Conservation (phyloP, 1,139 yeast species). For the Diutina scorzettiae region DNA sequence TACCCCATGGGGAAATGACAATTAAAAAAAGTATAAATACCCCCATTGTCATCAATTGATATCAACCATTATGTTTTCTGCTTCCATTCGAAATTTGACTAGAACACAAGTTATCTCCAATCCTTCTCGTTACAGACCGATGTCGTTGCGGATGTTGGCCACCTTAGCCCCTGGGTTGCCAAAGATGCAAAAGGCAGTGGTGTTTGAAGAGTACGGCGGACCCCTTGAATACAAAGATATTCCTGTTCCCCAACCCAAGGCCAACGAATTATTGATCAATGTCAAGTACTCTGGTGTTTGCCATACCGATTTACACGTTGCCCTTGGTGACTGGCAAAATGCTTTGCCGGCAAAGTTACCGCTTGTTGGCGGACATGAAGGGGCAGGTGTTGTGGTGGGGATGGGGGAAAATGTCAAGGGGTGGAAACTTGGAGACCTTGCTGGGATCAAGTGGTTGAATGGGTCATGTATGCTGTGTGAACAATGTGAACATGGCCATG, state of each 20-base stretch:
- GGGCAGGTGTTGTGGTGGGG: slow-evolving; percentile 12
- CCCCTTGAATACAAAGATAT: slow-evolving; percentile 12
- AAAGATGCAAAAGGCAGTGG: slow-evolving; percentile 11
- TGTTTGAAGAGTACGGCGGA: slow-evolving; percentile 11
- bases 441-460: slow-evolving; percentile 13
- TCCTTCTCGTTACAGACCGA: background rate
- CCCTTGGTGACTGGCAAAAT: slow-evolving; percentile 12
- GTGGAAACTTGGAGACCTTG: slow-evolving; percentile 12
- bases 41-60: no score
- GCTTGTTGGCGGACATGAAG: slow-evolving; percentile 12
- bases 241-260: slow-evolving; percentile 11
- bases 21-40: no score
- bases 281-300: slow-evolving; percentile 12
- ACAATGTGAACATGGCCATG: slow-evolving; percentile 11
- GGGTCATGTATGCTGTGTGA: slow-evolving; percentile 12
- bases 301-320: slow-evolving; percentile 12
- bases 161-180: slow-evolving; percentile 8
- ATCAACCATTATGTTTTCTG: no score
- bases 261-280: slow-evolving; percentile 11
- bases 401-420: slow-evolving; percentile 11
- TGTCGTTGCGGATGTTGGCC: slow-evolving; percentile 2
- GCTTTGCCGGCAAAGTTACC: slow-evolving; percentile 8
- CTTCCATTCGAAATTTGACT: background rate
- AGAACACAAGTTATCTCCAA: background rate
- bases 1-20: no score